A percentile compares a stretch with the other conserved stretches of the same genome.
These are phyloP conservation scores for Phoma sp. DNA, from an alignment of 2,329 filamentous ascomycete species.

Conservation along the genomic window DNA sequence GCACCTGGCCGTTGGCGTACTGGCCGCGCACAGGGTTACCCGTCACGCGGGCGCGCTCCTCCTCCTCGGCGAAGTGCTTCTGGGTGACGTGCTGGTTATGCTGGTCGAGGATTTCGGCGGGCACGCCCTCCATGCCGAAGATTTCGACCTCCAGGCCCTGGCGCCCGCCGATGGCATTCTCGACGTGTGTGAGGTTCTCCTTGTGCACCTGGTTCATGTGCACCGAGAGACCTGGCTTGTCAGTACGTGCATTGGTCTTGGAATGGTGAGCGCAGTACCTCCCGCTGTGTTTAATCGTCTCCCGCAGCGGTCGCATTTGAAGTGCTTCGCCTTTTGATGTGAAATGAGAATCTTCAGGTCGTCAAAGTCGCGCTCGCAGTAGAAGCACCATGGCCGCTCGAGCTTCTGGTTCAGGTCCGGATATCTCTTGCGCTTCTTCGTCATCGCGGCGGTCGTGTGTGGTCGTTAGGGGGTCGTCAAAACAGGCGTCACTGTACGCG, in stretches of 20 bases:
- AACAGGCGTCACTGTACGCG: neutral
- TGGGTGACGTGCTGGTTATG: conserved; percentile 87
- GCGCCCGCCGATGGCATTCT: conserved; percentile 89
- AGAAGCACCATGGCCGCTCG: conserved; percentile 93
- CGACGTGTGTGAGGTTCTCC: conserved; percentile 83
- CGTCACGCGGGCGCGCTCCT: conserved; percentile 79
- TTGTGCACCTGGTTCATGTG: conserved; percentile 99
- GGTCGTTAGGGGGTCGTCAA: neutral
- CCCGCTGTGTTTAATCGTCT: conserved; percentile 91
- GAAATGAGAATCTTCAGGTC: conserved; percentile 95
- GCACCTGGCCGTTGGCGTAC: conserved; percentile 47
- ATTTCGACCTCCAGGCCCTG: conserved; percentile 90
- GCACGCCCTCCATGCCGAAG: conserved; percentile 97
- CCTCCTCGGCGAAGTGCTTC: conserved; percentile 84
- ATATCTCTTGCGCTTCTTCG: conserved; percentile 86
- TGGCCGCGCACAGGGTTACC: conserved; percentile 75
- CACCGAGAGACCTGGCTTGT: conserved; percentile 77
- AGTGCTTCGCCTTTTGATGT: conserved; percentile 99
- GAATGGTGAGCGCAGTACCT: conserved; percentile 62
- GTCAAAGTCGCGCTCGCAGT: conserved; percentile 99
- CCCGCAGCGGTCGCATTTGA: conserved; percentile 92
- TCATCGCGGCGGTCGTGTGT: conserved; percentile 29
- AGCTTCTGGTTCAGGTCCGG: conserved; percentile 89
- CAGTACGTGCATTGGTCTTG: neutral
- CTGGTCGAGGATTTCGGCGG: conserved; percentile 79